Evolutionary conservation across 2,329 filamentous ascomycete species (phyloP).

Genomic region (Alternaria atra): DNA sequence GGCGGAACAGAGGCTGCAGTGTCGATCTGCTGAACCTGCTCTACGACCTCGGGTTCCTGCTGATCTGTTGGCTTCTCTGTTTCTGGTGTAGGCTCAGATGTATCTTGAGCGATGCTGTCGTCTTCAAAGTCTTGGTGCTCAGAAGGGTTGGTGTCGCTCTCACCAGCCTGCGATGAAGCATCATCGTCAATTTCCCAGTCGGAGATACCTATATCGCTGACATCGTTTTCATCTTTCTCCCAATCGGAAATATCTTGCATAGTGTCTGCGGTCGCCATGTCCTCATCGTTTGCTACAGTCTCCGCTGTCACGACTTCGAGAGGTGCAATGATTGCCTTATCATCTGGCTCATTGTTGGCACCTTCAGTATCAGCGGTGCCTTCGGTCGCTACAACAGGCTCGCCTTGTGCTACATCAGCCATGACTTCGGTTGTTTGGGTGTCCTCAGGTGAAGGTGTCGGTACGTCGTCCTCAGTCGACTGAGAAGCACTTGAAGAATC

Average conservation of each 20-base stretch:
- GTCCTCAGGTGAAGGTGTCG: background rate
- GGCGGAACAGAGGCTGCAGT: background rate
- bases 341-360: background rate
- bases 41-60: background rate
- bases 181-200: constrained; percentile 9
- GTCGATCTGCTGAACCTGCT: background rate
- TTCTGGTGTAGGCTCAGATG: background rate
- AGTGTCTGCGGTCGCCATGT: background rate
- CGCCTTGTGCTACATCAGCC: background rate
- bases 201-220: background rate
- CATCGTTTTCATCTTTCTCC: background rate
- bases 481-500: background rate
- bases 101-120: background rate
- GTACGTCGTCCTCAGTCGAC: background rate
- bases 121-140: constrained; percentile 9
- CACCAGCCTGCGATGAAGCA: constrained; percentile 2
- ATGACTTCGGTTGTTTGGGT: background rate
- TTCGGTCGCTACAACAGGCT: background rate
- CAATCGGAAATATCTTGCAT: constrained; percentile 5
- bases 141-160: constrained; percentile 13
- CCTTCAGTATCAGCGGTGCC: background rate
- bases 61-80: constrained; percentile 2
- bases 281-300: background rate
- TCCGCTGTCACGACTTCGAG: constrained; percentile 1
- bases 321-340: background rate